Conservation (phyloP, 108 stramenopile genomes). For the Chaetoceros muelleri region DNA sequence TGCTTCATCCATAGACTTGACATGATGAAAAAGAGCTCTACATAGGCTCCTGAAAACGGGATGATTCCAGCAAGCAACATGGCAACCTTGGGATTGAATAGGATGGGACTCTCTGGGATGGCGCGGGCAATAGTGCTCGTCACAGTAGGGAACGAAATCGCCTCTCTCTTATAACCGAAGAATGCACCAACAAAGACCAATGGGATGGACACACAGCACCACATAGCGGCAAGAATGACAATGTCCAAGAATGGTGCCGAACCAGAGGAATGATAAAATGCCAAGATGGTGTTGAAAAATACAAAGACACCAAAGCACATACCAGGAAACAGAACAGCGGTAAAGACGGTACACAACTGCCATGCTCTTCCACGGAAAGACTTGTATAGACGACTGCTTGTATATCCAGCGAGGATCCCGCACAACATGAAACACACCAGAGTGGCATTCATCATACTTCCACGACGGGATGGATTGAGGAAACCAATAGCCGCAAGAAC, state of each 20-base stretch:
- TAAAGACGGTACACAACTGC: constrained; percentile 92
- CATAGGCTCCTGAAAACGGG: constrained; percentile 97
- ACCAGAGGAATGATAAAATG: constrained; percentile 78
- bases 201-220: constrained; percentile 96
- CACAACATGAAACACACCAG: constrained; percentile 89
- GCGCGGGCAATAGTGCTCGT: constrained; percentile 86
- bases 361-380: constrained; percentile 87
- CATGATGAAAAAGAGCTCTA: constrained; percentile 99
- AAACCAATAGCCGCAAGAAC: constrained; percentile 86
- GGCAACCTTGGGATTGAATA: constrained; percentile 70
- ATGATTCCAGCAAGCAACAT: constrained; percentile 83
- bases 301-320: constrained; percentile 69
- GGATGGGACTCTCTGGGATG: constrained; percentile 75
- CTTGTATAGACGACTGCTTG: constrained; percentile 85
- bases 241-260: constrained; percentile 91
- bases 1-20: constrained; percentile 97
- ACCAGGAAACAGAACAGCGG: constrained; percentile 89
- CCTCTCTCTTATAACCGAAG: constrained; percentile 94
- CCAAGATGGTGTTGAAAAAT: constrained; percentile 87
- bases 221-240: constrained; percentile 92
- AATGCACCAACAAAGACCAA: constrained; percentile 97
- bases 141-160: constrained; percentile 75
- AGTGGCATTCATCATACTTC: constrained; percentile 82
- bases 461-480: constrained; percentile 88
- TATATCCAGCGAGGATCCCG: constrained; percentile 82